phyloP scores from a whole-genome alignment of 2,329 filamentous ascomycete genomes.

The Didymella sp. region DNA sequence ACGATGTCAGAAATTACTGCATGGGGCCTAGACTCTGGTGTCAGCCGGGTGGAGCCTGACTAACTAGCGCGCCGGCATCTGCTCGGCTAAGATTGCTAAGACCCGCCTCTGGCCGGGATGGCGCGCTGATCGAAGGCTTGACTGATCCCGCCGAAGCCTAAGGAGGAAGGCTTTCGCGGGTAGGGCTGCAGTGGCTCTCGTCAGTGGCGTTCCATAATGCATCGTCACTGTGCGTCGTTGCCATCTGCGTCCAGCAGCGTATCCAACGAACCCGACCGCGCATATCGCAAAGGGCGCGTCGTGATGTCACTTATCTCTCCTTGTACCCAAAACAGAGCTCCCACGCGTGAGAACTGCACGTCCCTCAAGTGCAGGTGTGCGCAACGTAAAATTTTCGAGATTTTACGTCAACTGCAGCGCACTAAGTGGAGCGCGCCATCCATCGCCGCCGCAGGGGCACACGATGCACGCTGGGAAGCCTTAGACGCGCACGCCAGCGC shows the following conservation, averaged over 20 bases:
- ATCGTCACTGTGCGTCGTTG: slow-evolving; percentile 10
- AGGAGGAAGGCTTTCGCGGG: slow-evolving; percentile 10
- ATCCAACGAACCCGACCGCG: background rate
- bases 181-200: slow-evolving; percentile 19
- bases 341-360: slow-evolving; percentile 24
- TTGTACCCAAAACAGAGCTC: slow-evolving; percentile 6
- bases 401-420: slow-evolving; percentile 38
- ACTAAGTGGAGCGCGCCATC: slow-evolving; percentile 39
- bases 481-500: slow-evolving; percentile 15
- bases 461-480: slow-evolving; percentile 4
- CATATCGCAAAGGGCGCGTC: background rate
- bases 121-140: slow-evolving; percentile 31
- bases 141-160: slow-evolving; percentile 16
- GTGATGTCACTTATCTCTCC: slow-evolving; percentile 6
- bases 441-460: slow-evolving; percentile 17
- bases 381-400: slow-evolving; percentile 38
- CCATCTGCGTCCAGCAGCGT: background rate
- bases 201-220: slow-evolving; percentile 6
- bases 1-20: slow-evolving; percentile 26
- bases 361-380: slow-evolving; percentile 24
- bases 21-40: slow-evolving; percentile 22
- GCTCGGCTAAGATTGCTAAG: slow-evolving; percentile 30
- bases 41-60: slow-evolving; percentile 21
- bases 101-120: slow-evolving; percentile 28
- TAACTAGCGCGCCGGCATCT: slow-evolving; percentile 15